These are phyloP conservation scores for Starmerella apicola DNA, from an alignment of 805 yeast genomes.

Conservation along the genomic window DNA sequence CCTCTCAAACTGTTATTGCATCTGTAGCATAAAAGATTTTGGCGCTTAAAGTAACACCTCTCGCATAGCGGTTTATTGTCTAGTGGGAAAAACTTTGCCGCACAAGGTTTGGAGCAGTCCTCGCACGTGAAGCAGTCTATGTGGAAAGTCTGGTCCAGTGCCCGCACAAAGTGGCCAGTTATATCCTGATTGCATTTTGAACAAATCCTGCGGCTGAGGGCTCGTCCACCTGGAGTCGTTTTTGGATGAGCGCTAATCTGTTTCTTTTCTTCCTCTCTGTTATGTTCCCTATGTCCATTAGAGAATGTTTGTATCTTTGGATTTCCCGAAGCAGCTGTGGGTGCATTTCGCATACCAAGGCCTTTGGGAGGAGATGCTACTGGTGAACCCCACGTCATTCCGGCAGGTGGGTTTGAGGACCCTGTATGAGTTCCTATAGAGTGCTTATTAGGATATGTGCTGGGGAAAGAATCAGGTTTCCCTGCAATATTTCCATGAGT, in stretches of 20 bases:
- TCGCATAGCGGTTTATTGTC: conserved; percentile 69
- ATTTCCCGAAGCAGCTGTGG: not conserved
- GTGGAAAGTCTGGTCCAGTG: conserved; percentile 67
- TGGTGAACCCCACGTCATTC: not conserved
- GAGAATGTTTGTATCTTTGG: too few relatives aligned
- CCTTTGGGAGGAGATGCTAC: not conserved
- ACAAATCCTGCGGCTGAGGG: conserved; percentile 28
- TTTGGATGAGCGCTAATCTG: not conserved
- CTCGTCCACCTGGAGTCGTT: conserved; percentile 1
- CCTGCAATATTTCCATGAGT: too few relatives aligned
- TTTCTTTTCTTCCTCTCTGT: too few relatives aligned
- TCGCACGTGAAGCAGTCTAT: conserved; percentile 77
- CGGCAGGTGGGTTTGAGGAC: not conserved
- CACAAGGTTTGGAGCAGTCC: conserved; percentile 71
- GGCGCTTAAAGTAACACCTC: conserved; percentile 76
- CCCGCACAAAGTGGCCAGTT: conserved; percentile 72
- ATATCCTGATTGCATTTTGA: conserved; percentile 42
- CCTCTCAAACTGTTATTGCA: conserved; percentile 83
- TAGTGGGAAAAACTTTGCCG: conserved; percentile 78
- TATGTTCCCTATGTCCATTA: too few relatives aligned
- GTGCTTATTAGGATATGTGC: too few relatives aligned
- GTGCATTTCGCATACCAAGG: not conserved
- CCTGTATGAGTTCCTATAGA: too few relatives aligned
- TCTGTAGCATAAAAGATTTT: conserved; percentile 71
- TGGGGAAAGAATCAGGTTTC: too few relatives aligned